Evolutionary conservation across 116 monocot species (phyloP).

Genomic region (Papilionanthe hybrid): DNA sequence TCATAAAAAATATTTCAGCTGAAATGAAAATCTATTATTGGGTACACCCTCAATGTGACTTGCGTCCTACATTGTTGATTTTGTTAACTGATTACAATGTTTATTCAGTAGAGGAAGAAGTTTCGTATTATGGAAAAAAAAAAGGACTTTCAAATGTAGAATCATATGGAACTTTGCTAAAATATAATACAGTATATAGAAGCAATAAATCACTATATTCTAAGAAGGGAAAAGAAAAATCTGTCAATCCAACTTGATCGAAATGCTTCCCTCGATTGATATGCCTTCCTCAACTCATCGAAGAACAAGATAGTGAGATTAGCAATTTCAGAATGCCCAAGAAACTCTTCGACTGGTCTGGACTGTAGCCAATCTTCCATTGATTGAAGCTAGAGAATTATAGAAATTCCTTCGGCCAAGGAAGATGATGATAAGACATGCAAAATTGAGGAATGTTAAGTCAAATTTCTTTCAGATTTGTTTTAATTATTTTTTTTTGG

Average conservation of each 20-base stretch:
- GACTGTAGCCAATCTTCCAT: too few species aligned
- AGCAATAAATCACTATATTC: slow-evolving; percentile 37
- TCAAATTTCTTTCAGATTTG: not conserved
- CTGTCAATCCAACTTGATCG: slow-evolving; percentile 26
- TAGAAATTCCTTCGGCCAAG: slow-evolving; percentile 27
- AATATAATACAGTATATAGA: slow-evolving; percentile 17
- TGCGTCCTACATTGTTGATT: too few species aligned
- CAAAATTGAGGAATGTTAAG: slow-evolving; percentile 95
- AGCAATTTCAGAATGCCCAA: slow-evolving; percentile 43
- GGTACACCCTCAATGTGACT: too few species aligned
- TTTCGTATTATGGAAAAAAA: too few species aligned
- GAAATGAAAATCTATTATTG: too few species aligned
- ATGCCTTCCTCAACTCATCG: slow-evolving; percentile 34
- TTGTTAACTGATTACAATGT: too few species aligned
- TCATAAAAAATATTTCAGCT: too few species aligned
- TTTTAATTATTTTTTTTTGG: not conserved
- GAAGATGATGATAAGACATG: slow-evolving; percentile 65
- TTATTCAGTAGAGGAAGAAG: too few species aligned
- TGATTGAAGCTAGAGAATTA: slow-evolving; percentile 54
- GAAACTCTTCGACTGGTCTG: slow-evolving; percentile 43
- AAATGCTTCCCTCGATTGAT: slow-evolving; percentile 64
- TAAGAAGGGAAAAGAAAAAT: slow-evolving; percentile 20
- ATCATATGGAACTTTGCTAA: too few species aligned
- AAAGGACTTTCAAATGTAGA: too few species aligned
- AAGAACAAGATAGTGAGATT: slow-evolving; percentile 32